phyloP scores from a whole-genome alignment of 2,329 filamentous ascomycete species.

The Aspergillus felis region DNA sequence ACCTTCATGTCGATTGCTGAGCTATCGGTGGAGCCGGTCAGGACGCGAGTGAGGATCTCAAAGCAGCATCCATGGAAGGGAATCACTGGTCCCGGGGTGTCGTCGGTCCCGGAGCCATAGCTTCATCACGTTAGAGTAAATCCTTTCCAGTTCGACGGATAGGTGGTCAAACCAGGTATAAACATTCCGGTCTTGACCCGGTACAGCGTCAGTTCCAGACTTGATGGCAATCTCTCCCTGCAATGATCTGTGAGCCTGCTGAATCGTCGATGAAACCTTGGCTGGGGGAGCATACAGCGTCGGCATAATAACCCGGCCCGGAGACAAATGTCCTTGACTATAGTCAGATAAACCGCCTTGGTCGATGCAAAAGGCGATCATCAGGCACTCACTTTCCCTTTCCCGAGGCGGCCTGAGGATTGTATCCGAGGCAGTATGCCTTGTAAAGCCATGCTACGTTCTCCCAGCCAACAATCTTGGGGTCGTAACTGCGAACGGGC shows the following conservation, averaged over 20 bases:
- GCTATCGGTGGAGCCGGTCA: conserved; percentile 12
- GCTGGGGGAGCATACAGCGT: conserved; percentile 9
- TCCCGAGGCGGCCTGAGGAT: conserved; percentile 3
- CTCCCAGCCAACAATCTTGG: conserved; percentile 13
- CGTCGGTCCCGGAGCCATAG: conserved; percentile 17
- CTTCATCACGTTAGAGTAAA: conserved; percentile 2
- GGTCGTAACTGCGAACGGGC: conserved; percentile 18
- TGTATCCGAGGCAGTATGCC: conserved; percentile 15
- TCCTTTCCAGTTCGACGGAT: neutral
- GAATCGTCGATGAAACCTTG: no score
- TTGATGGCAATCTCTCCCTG: conserved; percentile 20
- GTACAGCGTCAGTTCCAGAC: conserved; percentile 2
- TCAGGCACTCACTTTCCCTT: conserved; percentile 10
- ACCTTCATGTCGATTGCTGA: conserved; percentile 11
- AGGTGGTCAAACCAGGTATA: conserved; percentile 13
- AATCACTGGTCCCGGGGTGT: conserved; percentile 15
- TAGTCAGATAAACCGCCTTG: neutral
- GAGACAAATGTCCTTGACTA: conserved; percentile 12
- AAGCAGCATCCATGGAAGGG: conserved; percentile 21
- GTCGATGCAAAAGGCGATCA: neutral
- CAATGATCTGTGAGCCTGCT: neutral
- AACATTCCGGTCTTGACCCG: conserved; percentile 2
- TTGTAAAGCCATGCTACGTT: conserved; percentile 17
- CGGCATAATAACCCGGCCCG: conserved; percentile 19
- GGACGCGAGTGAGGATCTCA: conserved; percentile 15